Evolutionary conservation across 495 filamentous ascomycete species (phyloP).

Genomic region (Cryomyces minteri): DNA sequence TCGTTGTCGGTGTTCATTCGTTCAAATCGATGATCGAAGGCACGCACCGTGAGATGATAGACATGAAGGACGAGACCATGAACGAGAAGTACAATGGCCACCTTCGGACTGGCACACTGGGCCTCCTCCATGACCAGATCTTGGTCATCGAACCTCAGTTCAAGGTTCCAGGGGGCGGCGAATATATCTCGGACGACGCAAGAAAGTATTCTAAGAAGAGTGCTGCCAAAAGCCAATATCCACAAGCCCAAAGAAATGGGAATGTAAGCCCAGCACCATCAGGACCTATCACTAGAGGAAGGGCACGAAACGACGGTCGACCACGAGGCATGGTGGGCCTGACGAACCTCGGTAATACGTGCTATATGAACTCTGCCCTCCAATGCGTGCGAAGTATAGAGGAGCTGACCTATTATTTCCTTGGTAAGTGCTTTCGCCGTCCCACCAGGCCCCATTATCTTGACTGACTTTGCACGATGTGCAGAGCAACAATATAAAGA

Average conservation of each 20-base stretch:
- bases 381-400: constrained; percentile 86
- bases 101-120: constrained; percentile 40
- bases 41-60: constrained; percentile 50
- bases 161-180: constrained; percentile 31
- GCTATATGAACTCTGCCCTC: constrained; percentile 95
- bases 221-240: not conserved
- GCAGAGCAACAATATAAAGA: constrained; percentile 44
- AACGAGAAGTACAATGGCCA: constrained; percentile 64
- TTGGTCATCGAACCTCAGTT: constrained; percentile 65
- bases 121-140: constrained; percentile 46
- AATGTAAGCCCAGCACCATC: constrained; percentile 43
- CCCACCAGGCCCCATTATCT: not conserved
- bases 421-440: constrained; percentile 27
- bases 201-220: constrained; percentile 14
- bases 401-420: constrained; percentile 80
- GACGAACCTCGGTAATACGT: constrained; percentile 86
- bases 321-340: constrained; percentile 60
- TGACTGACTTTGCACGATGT: not conserved
- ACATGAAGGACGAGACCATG: constrained; percentile 48
- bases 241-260: constrained; percentile 24
- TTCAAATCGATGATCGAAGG: constrained; percentile 52
- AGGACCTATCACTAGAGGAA: constrained; percentile 41
- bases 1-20: constrained; percentile 51
- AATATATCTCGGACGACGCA: constrained; percentile 42
- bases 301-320: constrained; percentile 43